These are phyloP conservation scores for Vachellia collinsii DNA, from an alignment of 306 rosid genomes.

Conservation along the genomic window DNA sequence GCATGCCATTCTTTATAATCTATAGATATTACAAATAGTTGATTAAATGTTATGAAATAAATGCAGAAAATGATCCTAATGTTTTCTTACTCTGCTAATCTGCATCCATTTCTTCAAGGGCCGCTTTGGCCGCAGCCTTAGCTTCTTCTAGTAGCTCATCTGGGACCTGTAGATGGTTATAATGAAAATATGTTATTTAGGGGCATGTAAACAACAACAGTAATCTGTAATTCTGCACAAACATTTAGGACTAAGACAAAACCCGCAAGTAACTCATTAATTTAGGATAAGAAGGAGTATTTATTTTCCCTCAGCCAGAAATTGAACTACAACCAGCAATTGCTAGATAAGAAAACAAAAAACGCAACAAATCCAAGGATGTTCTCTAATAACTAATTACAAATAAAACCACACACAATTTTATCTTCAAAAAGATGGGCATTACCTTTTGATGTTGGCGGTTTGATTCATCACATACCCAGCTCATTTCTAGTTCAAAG, in stretches of 20 bases:
- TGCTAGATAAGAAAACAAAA: background rate
- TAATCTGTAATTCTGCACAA: background rate
- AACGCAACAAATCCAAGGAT: background rate
- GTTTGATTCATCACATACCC: conserved; percentile 98
- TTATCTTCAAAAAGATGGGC: conserved; percentile 56
- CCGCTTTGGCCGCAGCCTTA: background rate
- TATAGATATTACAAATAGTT: conserved; percentile 36
- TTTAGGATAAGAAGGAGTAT: no score
- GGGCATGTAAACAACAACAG: background rate
- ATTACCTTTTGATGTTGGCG: conserved; percentile 58
- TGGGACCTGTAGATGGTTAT: conserved; percentile 65
- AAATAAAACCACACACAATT: background rate
- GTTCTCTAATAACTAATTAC: background rate
- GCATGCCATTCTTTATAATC: conserved; percentile 29
- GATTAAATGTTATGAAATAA: conserved; percentile 20
- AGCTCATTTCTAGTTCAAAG: conserved; percentile 93
- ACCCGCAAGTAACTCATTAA: no score
- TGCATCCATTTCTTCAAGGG: conserved; percentile 3
- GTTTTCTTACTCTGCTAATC: background rate
- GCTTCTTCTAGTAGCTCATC: background rate
- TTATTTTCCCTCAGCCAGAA: background rate
- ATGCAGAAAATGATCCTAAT: background rate
- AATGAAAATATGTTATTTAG: conserved; percentile 6
- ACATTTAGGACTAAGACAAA: background rate
- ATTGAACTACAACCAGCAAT: background rate